phyloP scores from a whole-genome alignment of 257 asterid genomes.

The Cruciata laevipes region DNA sequence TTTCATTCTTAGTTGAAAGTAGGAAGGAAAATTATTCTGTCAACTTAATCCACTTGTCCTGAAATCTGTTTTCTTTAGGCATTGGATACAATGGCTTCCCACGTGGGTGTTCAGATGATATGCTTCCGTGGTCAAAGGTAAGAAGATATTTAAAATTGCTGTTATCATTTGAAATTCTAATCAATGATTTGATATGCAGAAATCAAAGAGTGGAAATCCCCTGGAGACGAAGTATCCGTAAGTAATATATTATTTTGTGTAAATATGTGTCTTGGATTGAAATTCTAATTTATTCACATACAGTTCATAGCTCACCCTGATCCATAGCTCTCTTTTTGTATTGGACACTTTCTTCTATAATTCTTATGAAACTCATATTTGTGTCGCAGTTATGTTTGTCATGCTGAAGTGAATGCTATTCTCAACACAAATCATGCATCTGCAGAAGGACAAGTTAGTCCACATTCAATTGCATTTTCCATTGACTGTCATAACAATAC shows the following conservation, averaged over 20 bases:
- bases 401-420: constrained; percentile 96
- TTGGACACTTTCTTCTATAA: not conserved
- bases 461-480: not conserved
- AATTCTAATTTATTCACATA: not conserved
- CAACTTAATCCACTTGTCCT: constrained; percentile 15
- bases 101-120: constrained; percentile 91
- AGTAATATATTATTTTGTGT: constrained; percentile 28
- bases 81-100: constrained; percentile 98
- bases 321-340: not conserved
- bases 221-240: constrained; percentile 93
- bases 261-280: not conserved
- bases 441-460: constrained; percentile 88
- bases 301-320: not conserved
- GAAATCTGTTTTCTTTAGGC: constrained; percentile 33
- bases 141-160: constrained; percentile 6
- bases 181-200: constrained; percentile 39
- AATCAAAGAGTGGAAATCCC: constrained; percentile 76
- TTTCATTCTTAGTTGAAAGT: not conserved
- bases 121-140: constrained; percentile 97
- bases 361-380: not conserved
- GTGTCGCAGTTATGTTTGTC: constrained; percentile 73
- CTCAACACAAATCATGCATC: constrained; percentile 90
- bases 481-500: not conserved
- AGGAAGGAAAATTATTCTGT: constrained; percentile 5
- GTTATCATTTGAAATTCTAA: constrained; percentile 16